Evolutionary conservation across 2,329 filamentous ascomycete species (phyloP).

Genomic region (Neofusicoccum cordaticola): DNA sequence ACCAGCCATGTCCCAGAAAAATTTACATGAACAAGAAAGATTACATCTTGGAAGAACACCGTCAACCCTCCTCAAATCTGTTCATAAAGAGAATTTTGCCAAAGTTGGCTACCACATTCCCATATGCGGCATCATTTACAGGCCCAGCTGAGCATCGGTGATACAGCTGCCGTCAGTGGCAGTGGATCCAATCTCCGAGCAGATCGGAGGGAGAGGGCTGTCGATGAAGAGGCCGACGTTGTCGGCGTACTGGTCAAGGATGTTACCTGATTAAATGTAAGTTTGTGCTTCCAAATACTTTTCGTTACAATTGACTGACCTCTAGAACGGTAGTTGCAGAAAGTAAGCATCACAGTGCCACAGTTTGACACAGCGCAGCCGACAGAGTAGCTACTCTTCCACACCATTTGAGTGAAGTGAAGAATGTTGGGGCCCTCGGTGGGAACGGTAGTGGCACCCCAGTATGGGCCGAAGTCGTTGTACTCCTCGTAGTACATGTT

Average conservation of each 20-base stretch:
- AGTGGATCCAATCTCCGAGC: constrained; percentile 4
- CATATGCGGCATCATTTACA: background rate
- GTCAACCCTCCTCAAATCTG: background rate
- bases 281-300: too few species aligned
- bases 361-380: too few species aligned
- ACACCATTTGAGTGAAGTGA: constrained; percentile 38
- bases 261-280: too few species aligned
- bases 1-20: too few species aligned
- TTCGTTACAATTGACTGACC: too few species aligned
- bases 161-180: constrained; percentile 13
- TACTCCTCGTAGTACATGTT: constrained; percentile 25
- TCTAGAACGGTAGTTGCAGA: constrained; percentile 80
- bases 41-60: too few species aligned
- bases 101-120: background rate
- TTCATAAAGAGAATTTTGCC: background rate
- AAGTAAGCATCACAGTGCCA: constrained; percentile 62
- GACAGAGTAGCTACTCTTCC: constrained; percentile 37
- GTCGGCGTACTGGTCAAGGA: constrained; percentile 49
- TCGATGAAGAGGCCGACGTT: constrained; percentile 43
- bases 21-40: too few species aligned
- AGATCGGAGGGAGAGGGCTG: constrained; percentile 7
- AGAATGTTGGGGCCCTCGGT: constrained; percentile 27
- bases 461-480: constrained; percentile 25
- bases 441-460: background rate
- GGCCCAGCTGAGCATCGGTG: constrained; percentile 6